Evolutionary conservation across 768 basidiomycete genomes (phyloP).

Genomic region (Austroboletus festivus): DNA sequence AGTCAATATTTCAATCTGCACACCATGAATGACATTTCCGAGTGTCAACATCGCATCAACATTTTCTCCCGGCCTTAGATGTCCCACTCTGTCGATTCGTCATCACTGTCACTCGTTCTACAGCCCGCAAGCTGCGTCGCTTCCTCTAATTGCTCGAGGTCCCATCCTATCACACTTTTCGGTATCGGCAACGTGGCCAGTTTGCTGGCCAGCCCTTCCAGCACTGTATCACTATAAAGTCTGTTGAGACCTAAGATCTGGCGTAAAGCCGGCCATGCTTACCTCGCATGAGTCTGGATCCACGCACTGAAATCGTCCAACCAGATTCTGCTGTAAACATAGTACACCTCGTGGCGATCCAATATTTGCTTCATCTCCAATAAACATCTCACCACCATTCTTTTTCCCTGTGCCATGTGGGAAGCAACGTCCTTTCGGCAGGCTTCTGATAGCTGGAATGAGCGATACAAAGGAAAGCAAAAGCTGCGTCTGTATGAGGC

Average conservation of each 20-base stretch:
- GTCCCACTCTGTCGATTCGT: slow-evolving; percentile 48
- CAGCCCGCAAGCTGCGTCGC: slow-evolving; percentile 40
- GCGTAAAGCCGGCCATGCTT: slow-evolving; percentile 18
- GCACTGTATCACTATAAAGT: slow-evolving; percentile 50
- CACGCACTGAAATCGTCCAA: slow-evolving; percentile 83
- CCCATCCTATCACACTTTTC: slow-evolving; percentile 66
- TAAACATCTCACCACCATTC: slow-evolving; percentile 59
- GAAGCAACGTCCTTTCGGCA: slow-evolving; percentile 64
- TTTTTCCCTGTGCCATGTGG: slow-evolving; percentile 58
- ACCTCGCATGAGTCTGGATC: slow-evolving; percentile 72
- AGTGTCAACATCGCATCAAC: slow-evolving; percentile 3
- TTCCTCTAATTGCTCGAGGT: slow-evolving; percentile 63
- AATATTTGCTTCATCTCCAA: slow-evolving; percentile 71
- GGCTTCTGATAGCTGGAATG: slow-evolving; percentile 67
- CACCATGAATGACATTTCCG: no score
- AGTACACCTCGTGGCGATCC: slow-evolving; percentile 83
- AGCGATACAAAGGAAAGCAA: slow-evolving; percentile 76
- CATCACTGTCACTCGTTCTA: slow-evolving; percentile 64
- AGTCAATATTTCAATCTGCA: no score
- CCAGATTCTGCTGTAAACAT: slow-evolving; percentile 87
- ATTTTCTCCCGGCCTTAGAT: no score
- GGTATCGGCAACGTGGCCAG: slow-evolving; percentile 42
- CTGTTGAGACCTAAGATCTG: slow-evolving; percentile 2
- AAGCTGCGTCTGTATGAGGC: slow-evolving; percentile 73
- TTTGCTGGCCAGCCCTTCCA: slow-evolving; percentile 44